Base-by-base conservation (phyloP, 2,329 filamentous ascomycete species). In the Aureobasidium sp. region DNA sequence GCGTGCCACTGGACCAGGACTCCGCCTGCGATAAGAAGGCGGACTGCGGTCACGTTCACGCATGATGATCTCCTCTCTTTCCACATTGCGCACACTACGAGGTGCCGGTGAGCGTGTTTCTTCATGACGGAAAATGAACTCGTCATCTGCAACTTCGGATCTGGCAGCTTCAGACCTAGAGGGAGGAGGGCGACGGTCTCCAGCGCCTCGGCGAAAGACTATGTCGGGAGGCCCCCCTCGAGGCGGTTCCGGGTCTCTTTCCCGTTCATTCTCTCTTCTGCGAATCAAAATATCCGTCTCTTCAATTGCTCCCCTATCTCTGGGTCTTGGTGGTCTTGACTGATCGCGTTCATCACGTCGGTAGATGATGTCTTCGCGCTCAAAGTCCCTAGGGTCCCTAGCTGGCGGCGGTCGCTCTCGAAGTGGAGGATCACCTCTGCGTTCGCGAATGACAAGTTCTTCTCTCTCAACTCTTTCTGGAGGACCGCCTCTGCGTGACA, bases 401-500 rank as follows among this genome's bases (percentile, higher is more conserved):
- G 27, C 14, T 27, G 57, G 48, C 25, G 59, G 54, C 61, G 63
- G 42, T 59, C 44, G 32, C 24, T 45, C 40, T 24, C 51, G 16
- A 12, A 61, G 60, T 16, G 37, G 48, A 29, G 61, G 61, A 19
- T 62, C 61, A 19, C 56, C 56, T 34, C 62, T 59, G 17, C 62
- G 60, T 45, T 66, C 63, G n/a, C 62, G 59, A 50, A 72, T 67
- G 21, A 68, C 66, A 52, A 71, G 65, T 52, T 70, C 66, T 49
- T 73, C 70, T 56, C 71, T 66, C 57, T 73, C 71, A 52, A 72
- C 65, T 44, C 68, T 64, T 57, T 61, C 55, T 16, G 44, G 42
- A 5, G 55, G 55, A 2, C 39, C 47, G 17, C 57, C 55, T 47
- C 56, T 50, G 21, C 58, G 38, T 11, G 54, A 40, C 27, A 41